Conservation (phyloP, 192 early-diverging fungal genomes). For the Coemansia sp. region DNA sequence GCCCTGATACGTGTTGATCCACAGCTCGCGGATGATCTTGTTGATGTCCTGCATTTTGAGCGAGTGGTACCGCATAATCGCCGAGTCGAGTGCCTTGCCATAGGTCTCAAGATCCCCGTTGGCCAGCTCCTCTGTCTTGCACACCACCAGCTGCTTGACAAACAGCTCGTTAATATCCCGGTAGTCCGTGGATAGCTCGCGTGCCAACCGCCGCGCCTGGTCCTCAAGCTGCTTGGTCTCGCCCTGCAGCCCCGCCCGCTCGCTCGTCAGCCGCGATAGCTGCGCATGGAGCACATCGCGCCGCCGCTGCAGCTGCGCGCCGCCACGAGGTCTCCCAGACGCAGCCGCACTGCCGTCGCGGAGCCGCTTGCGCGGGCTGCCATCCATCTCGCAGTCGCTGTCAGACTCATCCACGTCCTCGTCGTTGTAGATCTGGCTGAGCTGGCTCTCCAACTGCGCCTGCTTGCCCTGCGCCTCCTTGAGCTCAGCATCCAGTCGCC, state of each 20-base stretch:
- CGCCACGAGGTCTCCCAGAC: slow-evolving; percentile 18
- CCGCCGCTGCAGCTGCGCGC: slow-evolving; percentile 34
- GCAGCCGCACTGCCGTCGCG: slow-evolving; percentile 6
- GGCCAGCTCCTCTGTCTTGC: slow-evolving; percentile 80
- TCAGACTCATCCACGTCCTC: slow-evolving; percentile 9
- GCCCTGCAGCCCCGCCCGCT: slow-evolving; percentile 62
- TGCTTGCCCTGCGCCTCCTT: slow-evolving; percentile 27
- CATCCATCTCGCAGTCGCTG: slow-evolving; percentile 9
- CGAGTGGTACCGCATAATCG: slow-evolving; percentile 90
- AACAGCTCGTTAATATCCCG: slow-evolving; percentile 72
- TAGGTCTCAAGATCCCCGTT: slow-evolving; percentile 82
- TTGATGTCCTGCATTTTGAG: slow-evolving; percentile 98
- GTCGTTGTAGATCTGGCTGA: slow-evolving; percentile 33
- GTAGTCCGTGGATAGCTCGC: slow-evolving; percentile 74
- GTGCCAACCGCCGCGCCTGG: slow-evolving; percentile 57
- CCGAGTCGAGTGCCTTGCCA: slow-evolving; percentile 76
- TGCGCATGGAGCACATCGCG: slow-evolving; percentile 35
- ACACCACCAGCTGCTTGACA: slow-evolving; percentile 63
- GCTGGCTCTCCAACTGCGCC: slow-evolving; percentile 28
- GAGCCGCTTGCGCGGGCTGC: slow-evolving; percentile 26
- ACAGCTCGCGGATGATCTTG: slow-evolving; percentile 93
- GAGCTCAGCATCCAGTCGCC: slow-evolving; percentile 41
- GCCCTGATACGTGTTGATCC: slow-evolving; percentile 95
- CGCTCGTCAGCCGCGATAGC: slow-evolving; percentile 42
- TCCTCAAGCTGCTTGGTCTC: slow-evolving; percentile 83